phyloP scores from a whole-genome alignment of 2,329 filamentous ascomycete species.

The Chaetomiaceae sp. region DNA sequence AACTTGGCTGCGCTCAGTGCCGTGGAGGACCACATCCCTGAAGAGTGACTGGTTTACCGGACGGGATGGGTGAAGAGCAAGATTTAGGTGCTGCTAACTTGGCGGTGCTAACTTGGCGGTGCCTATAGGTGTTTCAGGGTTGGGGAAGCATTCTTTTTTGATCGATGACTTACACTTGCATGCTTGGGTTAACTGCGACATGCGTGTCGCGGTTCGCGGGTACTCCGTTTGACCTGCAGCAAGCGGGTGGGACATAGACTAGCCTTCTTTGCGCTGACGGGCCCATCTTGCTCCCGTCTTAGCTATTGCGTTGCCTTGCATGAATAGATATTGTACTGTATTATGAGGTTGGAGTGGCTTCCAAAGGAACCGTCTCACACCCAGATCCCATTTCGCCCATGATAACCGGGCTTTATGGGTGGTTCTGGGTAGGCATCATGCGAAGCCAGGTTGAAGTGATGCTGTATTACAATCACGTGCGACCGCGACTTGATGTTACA shows the following conservation, averaged over 20 bases:
- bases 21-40: constrained; percentile 47
- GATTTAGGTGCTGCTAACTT: background rate
- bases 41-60: background rate
- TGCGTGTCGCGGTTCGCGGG: background rate
- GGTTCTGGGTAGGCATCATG: too few relatives aligned
- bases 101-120: background rate
- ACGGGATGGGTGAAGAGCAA: constrained; percentile 6
- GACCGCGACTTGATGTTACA: too few relatives aligned
- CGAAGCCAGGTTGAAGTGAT: too few relatives aligned
- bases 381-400: background rate
- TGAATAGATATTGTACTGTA: constrained; percentile 2
- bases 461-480: too few relatives aligned
- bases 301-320: background rate
- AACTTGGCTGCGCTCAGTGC: constrained; percentile 53
- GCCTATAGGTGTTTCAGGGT: background rate
- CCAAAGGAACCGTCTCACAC: background rate
- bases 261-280: background rate
- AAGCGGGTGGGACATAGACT: background rate
- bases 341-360: background rate
- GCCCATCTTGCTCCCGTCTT: background rate
- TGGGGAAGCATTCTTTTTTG: background rate
- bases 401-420: too few relatives aligned
- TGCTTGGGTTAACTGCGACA: background rate
- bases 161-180: background rate
- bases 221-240: background rate